A percentile compares a stretch with the other conserved stretches of the same genome.
These are phyloP conservation scores for Chenopodium berlandieri DNA, from an alignment of 148 eudicot species.

Conservation along the genomic window DNA sequence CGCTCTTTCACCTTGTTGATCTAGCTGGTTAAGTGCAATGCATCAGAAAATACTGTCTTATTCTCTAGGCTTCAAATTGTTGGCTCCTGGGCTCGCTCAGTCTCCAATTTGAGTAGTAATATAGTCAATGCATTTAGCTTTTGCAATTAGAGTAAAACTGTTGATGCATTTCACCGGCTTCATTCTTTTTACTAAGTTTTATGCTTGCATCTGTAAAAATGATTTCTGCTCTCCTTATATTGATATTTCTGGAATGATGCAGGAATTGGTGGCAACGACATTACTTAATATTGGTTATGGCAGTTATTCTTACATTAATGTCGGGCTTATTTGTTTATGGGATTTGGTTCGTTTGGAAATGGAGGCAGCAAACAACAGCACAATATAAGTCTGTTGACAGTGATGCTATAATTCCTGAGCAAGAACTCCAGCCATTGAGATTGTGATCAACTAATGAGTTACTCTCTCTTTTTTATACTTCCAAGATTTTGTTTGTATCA, in stretches of 20 bases:
- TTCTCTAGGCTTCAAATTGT: background rate
- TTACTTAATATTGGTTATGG: conserved; percentile 44
- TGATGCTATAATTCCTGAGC: conserved; percentile 52
- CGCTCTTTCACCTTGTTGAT: background rate
- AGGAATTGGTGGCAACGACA: conserved; percentile 79
- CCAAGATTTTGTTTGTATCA: conserved; percentile 12
- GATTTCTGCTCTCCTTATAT: background rate
- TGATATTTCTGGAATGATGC: conserved; percentile 23
- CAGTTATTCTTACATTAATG: conserved; percentile 37
- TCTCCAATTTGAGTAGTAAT: background rate
- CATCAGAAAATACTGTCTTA: background rate
- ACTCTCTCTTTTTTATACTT: background rate
- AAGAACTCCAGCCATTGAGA: conserved; percentile 77
- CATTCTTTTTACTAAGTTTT: background rate
- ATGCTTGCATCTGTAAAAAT: background rate
- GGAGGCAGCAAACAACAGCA: conserved; percentile 41
- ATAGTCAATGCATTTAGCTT: no score
- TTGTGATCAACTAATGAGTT: background rate
- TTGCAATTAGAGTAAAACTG: background rate
- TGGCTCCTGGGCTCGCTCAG: background rate
- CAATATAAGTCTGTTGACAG: conserved; percentile 73
- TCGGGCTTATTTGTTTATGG: conserved; percentile 51
- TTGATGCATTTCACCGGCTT: background rate
- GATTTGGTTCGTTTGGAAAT: conserved; percentile 63
- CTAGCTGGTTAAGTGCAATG: background rate